Base-by-base conservation (phyloP, 2,329 filamentous ascomycete species). In the Colletotrichum abscissum region DNA sequence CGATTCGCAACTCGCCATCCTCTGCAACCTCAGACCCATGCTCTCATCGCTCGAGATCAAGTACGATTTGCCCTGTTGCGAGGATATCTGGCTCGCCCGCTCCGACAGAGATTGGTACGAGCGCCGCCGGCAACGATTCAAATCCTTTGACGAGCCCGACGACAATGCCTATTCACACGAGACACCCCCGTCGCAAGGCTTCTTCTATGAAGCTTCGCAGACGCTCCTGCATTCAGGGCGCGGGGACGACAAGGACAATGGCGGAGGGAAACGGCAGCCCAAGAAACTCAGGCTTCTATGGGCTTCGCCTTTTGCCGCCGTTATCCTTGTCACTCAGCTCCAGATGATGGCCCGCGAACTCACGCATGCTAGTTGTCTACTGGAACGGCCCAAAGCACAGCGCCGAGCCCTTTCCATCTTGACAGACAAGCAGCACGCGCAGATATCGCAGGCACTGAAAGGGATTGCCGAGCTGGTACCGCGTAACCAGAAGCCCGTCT, bases 271-370 rank as follows among this genome's bases (percentile, higher is more conserved):
- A 8, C 35, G 38, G 8, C 52, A 58, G 16, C 67, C 67, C 12
- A 57, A 24, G 28, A 69, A 69, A 16, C 52, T 69, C n/a, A 64
- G 67, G 4, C 38, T 69, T 9, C 38, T 69, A 4, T 69, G 67
- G 67, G 67, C 67, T 28, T 69, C 67, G 1, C 67, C 67, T 1
- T 69, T 69, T 5, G 59, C 67, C 11, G 67, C 67, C 16, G 67
- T 69, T 9, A 69, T 69, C 28, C 62, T 69, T 16, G 67, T 69
- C 11, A 69, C 67, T 14, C 67, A 69, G 19, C 35, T 69, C 3
- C 67, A 69, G 52, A 69, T 69, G 67, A 69, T 69, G 67, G 67
- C 67, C 3, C 59, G 60, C 6, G 60, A 69, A 16, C 59, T 69
- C 4, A 69, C 67, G 1, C 67, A 69, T 35, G 67, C 67, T 11